Evolutionary conservation across 1,139 yeast species (phyloP), one percentile per base, ranked within the genome.

Genomic region (Zygoascus meyerae): DNA sequence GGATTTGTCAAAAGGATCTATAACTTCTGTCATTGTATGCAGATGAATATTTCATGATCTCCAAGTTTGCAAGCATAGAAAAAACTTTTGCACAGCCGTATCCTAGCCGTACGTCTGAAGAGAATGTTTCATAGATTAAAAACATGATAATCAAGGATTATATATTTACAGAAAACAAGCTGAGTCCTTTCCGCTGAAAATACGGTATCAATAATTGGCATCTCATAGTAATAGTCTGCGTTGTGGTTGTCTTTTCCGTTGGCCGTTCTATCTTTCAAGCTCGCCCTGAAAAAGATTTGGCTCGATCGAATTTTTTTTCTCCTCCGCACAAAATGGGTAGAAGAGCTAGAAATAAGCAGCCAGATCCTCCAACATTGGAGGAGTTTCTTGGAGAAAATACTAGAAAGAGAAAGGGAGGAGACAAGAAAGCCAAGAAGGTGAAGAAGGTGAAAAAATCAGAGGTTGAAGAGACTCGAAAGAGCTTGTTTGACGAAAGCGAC

Each of bases 311-410:
- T 35, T 35, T 48, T 48, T 47, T 42, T 31, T 31, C 39, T 17
- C 17, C 32, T 42, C 29, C 17, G 10, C 36, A 45, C 47, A 60
- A 36, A 50, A 87, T 87, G 96, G 97, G 96, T 65, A 83, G 95
- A 78, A 83, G 86, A 73, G 85, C 87, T 51, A 86, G 83, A 71
- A 83, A 85, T 63, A 89, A 86, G 74, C 97, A 89, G 70, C 90
- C 86, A 31, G 85, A 77, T 50, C 97, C 97, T 56, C 96, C 96
- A 37, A 63, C 86, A 10, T 73, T 81, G 54, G 97, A 89, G 40
- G 95, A 89, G 61, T 82, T 89, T 63, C 79, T 81, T 55, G 81
- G 78, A 57, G 76, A 73, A 40, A 77, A 73, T 2, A 18, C 38
- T 7, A 29, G 60, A 74, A 70, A 56, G 73, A 71, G 21, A 52